Conservation (phyloP, 768 basidiomycete genomes). For the Leccinellum albellum region DNA sequence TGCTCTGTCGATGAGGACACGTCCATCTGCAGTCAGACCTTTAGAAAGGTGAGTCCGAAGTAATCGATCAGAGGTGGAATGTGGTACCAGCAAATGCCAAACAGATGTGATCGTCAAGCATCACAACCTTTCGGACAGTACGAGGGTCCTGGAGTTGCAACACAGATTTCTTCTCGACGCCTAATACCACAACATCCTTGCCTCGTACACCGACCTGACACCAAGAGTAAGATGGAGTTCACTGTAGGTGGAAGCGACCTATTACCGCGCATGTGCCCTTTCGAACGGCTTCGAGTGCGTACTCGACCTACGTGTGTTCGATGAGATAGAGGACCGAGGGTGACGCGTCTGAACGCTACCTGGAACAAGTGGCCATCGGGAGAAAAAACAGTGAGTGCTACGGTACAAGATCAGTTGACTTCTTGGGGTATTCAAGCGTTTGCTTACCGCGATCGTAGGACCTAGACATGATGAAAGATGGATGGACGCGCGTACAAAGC, state of each 20-base stretch:
- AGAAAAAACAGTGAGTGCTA: constrained; percentile 96
- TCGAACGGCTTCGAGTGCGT: constrained; percentile 95
- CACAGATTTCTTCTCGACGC: constrained; percentile 98
- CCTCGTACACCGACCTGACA: constrained; percentile 91
- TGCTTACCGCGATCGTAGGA: constrained; percentile 91
- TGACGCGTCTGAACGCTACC: constrained; percentile 45
- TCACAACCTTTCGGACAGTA: constrained; percentile 95
- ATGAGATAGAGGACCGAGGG: constrained; percentile 9
- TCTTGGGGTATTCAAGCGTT: not conserved
- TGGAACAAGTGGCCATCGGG: constrained; percentile 99
- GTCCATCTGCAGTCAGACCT: constrained; percentile 97
- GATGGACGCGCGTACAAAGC: constrained; percentile 49
- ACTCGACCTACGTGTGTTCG: constrained; percentile 75
- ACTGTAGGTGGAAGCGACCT: constrained; percentile 15
- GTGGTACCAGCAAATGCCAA: constrained; percentile 91
- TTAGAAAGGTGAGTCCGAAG: constrained; percentile 11
- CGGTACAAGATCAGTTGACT: constrained; percentile 3
- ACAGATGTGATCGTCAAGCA: constrained; percentile 97
- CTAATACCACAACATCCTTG: constrained; percentile 90
- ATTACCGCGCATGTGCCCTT: constrained; percentile 94
- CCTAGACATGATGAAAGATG: constrained; percentile 63
- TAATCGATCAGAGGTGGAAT: not conserved
- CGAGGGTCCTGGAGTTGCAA: constrained; percentile 97
- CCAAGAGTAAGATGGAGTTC: constrained; percentile 3
- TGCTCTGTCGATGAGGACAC: constrained; percentile 96